Evolutionary conservation across 495 filamentous ascomycete species (phyloP).

Genomic region (Astrothelium subdiscretum): DNA sequence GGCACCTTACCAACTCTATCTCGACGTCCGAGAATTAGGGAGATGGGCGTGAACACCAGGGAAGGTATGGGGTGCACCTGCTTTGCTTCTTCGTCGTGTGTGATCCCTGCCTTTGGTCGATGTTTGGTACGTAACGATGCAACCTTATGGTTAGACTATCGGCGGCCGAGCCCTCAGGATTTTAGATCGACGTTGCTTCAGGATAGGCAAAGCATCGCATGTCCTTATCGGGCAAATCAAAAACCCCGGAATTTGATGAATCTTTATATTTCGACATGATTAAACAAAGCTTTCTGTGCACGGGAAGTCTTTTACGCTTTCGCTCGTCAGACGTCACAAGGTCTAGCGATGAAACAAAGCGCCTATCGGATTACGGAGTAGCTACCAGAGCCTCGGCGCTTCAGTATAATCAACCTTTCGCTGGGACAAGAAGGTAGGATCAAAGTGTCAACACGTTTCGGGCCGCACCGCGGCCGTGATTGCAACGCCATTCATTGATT

Average conservation of each 20-base stretch:
- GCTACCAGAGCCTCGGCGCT: too few species aligned
- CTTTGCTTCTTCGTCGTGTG: background rate
- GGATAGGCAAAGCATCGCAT: background rate
- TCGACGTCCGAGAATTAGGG: background rate
- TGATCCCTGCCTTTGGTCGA: background rate
- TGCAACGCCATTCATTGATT: background rate
- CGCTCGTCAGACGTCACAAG: background rate
- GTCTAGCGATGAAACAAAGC: background rate
- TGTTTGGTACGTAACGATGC: slow-evolving; percentile 1
- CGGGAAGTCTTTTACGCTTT: background rate
- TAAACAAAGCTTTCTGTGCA: background rate
- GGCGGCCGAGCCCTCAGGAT: background rate
- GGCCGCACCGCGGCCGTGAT: background rate
- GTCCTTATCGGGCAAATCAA: background rate
- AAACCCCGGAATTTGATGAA: too few species aligned
- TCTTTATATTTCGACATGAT: too few species aligned
- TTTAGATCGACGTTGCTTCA: background rate
- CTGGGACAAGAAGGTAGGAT: slow-evolving; percentile 2
- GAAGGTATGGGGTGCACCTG: background rate
- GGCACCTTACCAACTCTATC: slow-evolving; percentile 2
- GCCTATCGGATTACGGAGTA: too few species aligned
- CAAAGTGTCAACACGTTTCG: background rate
- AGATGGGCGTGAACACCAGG: background rate
- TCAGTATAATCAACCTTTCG: too few species aligned
- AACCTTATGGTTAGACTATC: background rate